Conservation (phyloP, 2,329 filamentous ascomycete genomes). For the Aspergillus versicolor region DNA sequence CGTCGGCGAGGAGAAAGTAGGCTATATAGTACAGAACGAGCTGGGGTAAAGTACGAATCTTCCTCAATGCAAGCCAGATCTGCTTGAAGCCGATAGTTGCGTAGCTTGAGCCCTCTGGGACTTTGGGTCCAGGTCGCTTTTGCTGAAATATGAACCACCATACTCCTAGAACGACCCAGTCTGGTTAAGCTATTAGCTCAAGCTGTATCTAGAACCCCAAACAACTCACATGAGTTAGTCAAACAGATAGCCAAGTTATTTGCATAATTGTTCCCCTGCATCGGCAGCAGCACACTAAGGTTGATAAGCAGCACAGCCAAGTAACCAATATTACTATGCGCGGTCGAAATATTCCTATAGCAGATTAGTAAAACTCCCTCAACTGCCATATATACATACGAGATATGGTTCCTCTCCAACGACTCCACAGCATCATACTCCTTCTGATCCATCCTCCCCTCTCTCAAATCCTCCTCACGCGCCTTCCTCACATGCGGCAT, state of each 20-base stretch:
- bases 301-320: conserved; percentile 41
- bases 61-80: conserved; percentile 38
- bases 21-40: conserved; percentile 44
- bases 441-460: conserved; percentile 37
- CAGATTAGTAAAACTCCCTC: conserved; percentile 6
- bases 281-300: conserved; percentile 40
- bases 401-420: conserved; percentile 44
- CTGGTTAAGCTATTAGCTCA: conserved; percentile 23
- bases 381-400: conserved; percentile 16
- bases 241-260: conserved; percentile 43
- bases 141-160: conserved; percentile 48
- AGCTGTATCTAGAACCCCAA: neutral
- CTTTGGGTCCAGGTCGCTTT: conserved; percentile 38
- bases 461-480: conserved; percentile 40
- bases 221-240: conserved; percentile 41
- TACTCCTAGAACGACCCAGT: conserved; percentile 43
- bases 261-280: conserved; percentile 36
- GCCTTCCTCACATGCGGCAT: conserved; percentile 44
- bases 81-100: conserved; percentile 44
- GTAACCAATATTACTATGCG: conserved; percentile 46
- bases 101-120: conserved; percentile 42
- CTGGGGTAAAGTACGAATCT: conserved; percentile 41
- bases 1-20: conserved; percentile 45
- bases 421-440: conserved; percentile 45
- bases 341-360: conserved; percentile 41